These are phyloP conservation scores for Fusarium lateritium DNA, from an alignment of 2,329 filamentous ascomycete genomes.

Conservation along the genomic window DNA sequence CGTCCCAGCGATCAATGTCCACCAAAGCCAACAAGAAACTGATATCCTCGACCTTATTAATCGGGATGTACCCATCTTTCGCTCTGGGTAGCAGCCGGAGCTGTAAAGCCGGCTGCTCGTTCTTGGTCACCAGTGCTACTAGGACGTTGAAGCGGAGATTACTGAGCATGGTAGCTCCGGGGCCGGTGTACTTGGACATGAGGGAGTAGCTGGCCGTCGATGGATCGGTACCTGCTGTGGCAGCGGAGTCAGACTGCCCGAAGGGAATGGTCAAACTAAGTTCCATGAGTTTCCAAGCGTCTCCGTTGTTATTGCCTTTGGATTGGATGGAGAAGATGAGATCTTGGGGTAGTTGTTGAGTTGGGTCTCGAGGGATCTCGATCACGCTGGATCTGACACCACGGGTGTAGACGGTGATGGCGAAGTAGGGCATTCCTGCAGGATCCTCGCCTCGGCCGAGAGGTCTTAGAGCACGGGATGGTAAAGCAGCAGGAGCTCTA, in stretches of 20 bases:
- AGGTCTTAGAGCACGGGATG: no score
- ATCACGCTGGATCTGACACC: background rate
- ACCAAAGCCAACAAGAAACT: background rate
- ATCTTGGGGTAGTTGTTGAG: background rate
- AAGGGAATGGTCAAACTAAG: no score
- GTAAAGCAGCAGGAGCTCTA: no score
- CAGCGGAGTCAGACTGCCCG: no score
- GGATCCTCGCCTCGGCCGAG: background rate
- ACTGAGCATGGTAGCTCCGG: background rate
- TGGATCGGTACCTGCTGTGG: no score
- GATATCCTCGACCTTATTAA: background rate
- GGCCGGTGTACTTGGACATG: background rate
- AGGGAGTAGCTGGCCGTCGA: no score
- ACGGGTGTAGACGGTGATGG: constrained; percentile 1
- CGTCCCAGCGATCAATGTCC: no score
- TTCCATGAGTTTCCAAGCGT: constrained; percentile 1
- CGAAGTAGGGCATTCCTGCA: background rate
- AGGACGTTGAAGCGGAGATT: constrained; percentile 1
- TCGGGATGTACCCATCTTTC: background rate
- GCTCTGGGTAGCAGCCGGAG: background rate
- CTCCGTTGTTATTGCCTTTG: background rate
- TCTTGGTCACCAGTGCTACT: background rate
- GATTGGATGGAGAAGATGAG: background rate
- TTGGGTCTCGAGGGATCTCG: background rate
- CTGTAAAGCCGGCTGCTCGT: background rate